A percentile compares a stretch with the other conserved stretches of the same genome.
Conservation (phyloP, 495 filamentous ascomycete species). For the Cercophora sp. region DNA sequence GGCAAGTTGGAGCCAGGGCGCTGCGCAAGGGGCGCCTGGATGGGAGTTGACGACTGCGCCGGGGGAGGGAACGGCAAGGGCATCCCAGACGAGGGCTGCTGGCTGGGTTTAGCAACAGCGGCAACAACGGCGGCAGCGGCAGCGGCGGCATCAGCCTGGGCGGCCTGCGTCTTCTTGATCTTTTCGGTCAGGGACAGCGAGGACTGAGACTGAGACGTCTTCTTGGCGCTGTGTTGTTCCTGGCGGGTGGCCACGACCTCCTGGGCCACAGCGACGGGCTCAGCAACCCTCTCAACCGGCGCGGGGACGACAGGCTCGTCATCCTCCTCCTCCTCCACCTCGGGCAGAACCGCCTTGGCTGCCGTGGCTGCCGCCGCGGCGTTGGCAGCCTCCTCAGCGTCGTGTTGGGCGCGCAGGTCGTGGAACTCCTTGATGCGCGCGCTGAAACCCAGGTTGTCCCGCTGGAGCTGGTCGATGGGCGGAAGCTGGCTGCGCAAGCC, state of each 20-base stretch:
- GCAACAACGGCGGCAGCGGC: constrained; percentile 31
- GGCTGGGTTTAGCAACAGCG: constrained; percentile 59
- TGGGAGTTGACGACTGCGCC: constrained; percentile 66
- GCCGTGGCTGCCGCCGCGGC: constrained; percentile 7
- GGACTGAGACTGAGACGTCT: constrained; percentile 3
- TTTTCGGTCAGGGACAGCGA: constrained; percentile 76
- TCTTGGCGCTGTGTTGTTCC: too few relatives aligned
- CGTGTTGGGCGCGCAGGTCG: constrained; percentile 53
- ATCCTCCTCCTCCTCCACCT: constrained; percentile 13
- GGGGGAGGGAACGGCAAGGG: constrained; percentile 72
- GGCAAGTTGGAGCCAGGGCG: constrained; percentile 78
- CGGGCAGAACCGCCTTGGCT: constrained; percentile 1
- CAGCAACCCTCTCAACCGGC: constrained; percentile 4
- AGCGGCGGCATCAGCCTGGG: constrained; percentile 24
- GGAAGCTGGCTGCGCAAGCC: constrained; percentile 39
- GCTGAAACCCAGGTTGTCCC: constrained; percentile 49
- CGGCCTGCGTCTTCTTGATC: constrained; percentile 69
- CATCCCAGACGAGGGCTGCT: constrained; percentile 57
- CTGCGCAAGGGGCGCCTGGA: constrained; percentile 83
- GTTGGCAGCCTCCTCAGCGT: constrained; percentile 38
- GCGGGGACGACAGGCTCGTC: not conserved
- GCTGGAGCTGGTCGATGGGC: constrained; percentile 39
- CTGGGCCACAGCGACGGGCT: not conserved
- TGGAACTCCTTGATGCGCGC: constrained; percentile 53
- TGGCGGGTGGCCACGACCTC: too few relatives aligned